Base-by-base conservation (phyloP, 1,284 basidiomycete species). In the Cryptococcus deneoformans region DNA sequence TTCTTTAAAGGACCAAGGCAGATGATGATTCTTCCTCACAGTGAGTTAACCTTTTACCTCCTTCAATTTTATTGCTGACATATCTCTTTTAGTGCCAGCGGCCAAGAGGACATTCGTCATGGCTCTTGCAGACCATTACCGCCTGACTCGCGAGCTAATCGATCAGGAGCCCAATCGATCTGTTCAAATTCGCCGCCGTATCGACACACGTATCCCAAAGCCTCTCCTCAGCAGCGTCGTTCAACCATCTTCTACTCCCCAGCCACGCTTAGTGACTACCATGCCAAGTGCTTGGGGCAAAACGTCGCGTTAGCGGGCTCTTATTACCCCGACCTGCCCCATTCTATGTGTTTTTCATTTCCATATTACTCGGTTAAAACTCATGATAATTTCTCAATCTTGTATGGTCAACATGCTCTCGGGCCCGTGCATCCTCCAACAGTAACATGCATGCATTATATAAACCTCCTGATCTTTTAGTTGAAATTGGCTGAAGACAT, bases 121-220 rank as follows among this genome's bases (percentile, higher is more conserved):
- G 36, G 63, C 87, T 82, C 82, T 92, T 35, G 89, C 89, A 2
- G 78, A 82, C 24, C 79, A 87, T 2, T 93, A 94, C 70, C 82
- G 88, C n/a, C 85, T 92, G 72, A 87, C 88, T 62, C 85, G 86
- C 0, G 84, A 88, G 67, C 84, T 92, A 80, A 84, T 93, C 24
- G 91, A 93, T 71, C 87, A 87, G 66, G 91, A 92, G 66, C 91
- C 91, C 0, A 82, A 89, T 69, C 81, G 68, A 55, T 68, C 89
- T 62, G 88, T 93, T 1, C 87, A 90, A 71, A 83, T 94, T 52
- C 80, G 90, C 46, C 83, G 89, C 9, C 83, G 90, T 24, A 77
- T 91, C 48, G 91, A 94, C 72, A 87, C 90, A 0, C 85, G 89
- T 20, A 78, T 90, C 2, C 90, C 91, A 0, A 73, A 69, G 1